Conservation (phyloP, 495 filamentous ascomycete species). For the Hypomontagnella submonticulosa region DNA sequence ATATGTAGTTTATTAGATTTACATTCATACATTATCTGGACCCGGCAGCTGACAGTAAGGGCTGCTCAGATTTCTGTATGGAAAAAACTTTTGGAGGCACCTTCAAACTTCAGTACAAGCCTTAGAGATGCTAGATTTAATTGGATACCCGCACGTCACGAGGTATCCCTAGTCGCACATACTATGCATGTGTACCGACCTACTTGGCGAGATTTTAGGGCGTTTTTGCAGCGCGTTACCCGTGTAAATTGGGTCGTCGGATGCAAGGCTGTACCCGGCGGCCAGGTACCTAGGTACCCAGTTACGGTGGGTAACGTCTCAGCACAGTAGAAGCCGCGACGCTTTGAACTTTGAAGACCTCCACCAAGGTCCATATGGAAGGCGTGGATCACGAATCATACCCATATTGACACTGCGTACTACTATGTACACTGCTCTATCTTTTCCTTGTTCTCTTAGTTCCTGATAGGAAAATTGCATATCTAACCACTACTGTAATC, state of each 20-base stretch:
- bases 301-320: not conserved
- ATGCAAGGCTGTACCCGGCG: slow-evolving; percentile 13
- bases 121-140: too few species aligned
- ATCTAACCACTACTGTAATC: too few species aligned
- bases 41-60: too few species aligned
- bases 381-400: slow-evolving; percentile 26
- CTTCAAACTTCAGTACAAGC: too few species aligned
- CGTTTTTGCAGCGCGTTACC: slow-evolving; percentile 32
- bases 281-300: slow-evolving; percentile 2
- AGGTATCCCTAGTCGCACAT: too few species aligned
- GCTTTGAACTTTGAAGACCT: too few species aligned
- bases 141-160: too few species aligned
- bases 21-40: too few species aligned
- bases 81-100: too few species aligned
- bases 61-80: too few species aligned
- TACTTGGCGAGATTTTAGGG: slow-evolving; percentile 8
- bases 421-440: slow-evolving; percentile 9
- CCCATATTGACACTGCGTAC: slow-evolving; percentile 5
- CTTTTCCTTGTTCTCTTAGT: not conserved
- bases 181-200: too few species aligned
- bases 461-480: not conserved
- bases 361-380: slow-evolving; percentile 7
- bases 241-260: slow-evolving; percentile 30
- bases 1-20: too few species aligned
- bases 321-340: slow-evolving; percentile 14